Evolutionary conservation across 139 green algal species (phyloP), one percentile per base, ranked within the genome.

Genomic region (Chlamydomonas sp.): DNA sequence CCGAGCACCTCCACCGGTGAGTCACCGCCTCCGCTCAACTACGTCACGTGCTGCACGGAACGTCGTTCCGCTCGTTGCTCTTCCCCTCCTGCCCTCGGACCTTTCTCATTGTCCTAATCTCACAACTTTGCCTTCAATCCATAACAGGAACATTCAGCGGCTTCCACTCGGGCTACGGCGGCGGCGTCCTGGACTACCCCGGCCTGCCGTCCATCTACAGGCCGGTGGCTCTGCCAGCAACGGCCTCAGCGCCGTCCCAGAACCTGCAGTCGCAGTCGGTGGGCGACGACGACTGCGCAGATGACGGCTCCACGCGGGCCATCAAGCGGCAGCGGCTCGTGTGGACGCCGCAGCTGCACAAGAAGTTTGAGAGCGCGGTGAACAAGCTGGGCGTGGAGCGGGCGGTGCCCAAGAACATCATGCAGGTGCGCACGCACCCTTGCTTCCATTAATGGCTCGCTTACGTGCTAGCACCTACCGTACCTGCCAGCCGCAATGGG

Each of bases 271-370:
- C 72, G 17, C 61, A 75, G 73, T 81, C 73, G 1, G 0, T 75
- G 1, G 7, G 63, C 49, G 83, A 80, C 1, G 89, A 91, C 49
- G 88, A 92, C 4, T 83, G 84, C 66, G 71, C 88, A 4, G 80
- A 90, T 18, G 86, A 85, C 58, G 83, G 86, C 61, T 63, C 79
- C 8, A 90, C 89, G 18, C 79, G 89, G 9, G 90, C 94, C 49
- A 71, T 96, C 1, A 97, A 98, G 90, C 88, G 94, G 20, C 89
- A 93, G 57, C 89, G 97, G 7, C 91, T 99, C 77, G 95, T 98
- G 31, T 99, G 97, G 97, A 99, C 97, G 16, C 80, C 94, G 0
- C 92, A 97, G 91, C 95, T 99, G 89, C 97, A 99, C 89, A 83
- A 95, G 49, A 90, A 94, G 64, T 99, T 99, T 89, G 85, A 98